Evolutionary conservation across 1,284 basidiomycete species (phyloP), one percentile per base, ranked within the genome.

Genomic region (Apiotrichum gamsii): DNA sequence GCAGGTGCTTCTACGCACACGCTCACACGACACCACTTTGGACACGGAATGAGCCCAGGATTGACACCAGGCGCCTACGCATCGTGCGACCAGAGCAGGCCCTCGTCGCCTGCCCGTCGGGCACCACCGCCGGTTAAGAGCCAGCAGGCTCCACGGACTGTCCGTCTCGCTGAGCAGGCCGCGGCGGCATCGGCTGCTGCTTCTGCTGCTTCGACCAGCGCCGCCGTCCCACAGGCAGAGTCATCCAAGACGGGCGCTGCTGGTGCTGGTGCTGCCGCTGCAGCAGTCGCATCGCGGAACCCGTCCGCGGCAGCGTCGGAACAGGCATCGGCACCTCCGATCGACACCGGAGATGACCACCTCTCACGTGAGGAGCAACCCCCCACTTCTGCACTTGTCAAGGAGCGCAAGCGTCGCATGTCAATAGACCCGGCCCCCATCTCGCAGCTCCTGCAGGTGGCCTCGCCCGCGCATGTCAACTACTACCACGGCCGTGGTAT

Each of bases 11-110:
- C 8, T 6, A 65, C 63, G 14, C 62, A 62, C n/a, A 43, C 46
- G 30, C 52, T 71, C 18, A 65, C 66, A 5, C 55, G 70, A 32
- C 69, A 73, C 55, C 71, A 73, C 56, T 60, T 72, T 30, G 67
- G 67, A 5, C 71, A 73, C 58, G 70, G 67, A 13, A 51, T 49
- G 60, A 59, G 56, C 25, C 61, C 62, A 34, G 55, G 63, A 8
- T 18, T 42, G n/a, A 30, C 40, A 11, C 40, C 40, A 8, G 70
- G 70, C 9, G 55, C 64, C 9, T 73, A 73, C 49, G 52, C 69
- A 2, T 58, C 60, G 2, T 72, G 69, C 44, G 71, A 73, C 43
- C 62, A 66, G 29, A 64, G 65, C 21, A 45, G 60, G 19, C 65
- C 68, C 0, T 35, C 55, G 5, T 58, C 67, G 0, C 67, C 70